These are phyloP conservation scores for Babesia gibsoni DNA, from an alignment of 169 alveolate genomes.

Conservation along the genomic window DNA sequence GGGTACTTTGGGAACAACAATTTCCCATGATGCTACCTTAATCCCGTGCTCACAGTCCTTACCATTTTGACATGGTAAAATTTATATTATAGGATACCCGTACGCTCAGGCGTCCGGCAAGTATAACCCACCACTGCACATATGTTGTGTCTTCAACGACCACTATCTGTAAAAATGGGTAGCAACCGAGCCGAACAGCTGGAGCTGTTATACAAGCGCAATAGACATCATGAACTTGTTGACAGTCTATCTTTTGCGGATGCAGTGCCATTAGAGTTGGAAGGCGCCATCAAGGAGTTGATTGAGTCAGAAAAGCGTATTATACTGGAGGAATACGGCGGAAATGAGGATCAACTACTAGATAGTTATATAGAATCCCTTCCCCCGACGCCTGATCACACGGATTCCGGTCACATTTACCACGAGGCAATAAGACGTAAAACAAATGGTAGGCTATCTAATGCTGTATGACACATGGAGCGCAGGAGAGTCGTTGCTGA, in stretches of 20 bases:
- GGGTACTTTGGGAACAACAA: slow-evolving; percentile 6
- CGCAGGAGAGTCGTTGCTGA: slow-evolving; percentile 15
- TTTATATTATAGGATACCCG: too few species aligned
- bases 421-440: slow-evolving; percentile 21
- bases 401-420: slow-evolving; percentile 28
- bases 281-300: slow-evolving; percentile 29
- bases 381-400: slow-evolving; percentile 1
- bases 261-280: slow-evolving; percentile 53
- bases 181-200: slow-evolving; percentile 1
- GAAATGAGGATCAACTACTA: slow-evolving; percentile 24
- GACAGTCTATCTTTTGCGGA: slow-evolving; percentile 56
- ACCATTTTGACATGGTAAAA: too few species aligned
- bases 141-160: background rate
- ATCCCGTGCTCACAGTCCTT: too few species aligned
- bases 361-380: slow-evolving; percentile 24
- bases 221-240: slow-evolving; percentile 37
- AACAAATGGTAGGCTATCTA: slow-evolving; percentile 9
- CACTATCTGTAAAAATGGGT: slow-evolving; percentile 1
- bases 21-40: slow-evolving; percentile 19
- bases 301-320: slow-evolving; percentile 30
- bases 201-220: slow-evolving; percentile 2
- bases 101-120: too few species aligned
- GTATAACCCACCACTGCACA: too few species aligned
- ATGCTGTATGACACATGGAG: background rate
- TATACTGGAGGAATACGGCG: slow-evolving; percentile 41